Evolutionary conservation across 345 rosid genomes (phyloP).

Genomic region (Chamaenerion angustifolium): DNA sequence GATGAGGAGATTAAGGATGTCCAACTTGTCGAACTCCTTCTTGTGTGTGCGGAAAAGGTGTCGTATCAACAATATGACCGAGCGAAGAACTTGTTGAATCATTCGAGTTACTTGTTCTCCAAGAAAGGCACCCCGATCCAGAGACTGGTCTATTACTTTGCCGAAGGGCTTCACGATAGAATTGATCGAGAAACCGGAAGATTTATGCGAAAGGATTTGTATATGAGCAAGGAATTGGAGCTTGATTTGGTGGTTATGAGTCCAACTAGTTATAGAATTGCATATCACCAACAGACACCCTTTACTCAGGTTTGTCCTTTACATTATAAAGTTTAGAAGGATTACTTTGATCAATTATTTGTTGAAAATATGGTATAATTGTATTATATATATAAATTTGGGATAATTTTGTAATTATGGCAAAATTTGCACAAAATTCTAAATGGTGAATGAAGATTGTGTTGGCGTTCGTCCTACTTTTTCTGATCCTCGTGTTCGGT

Average conservation of each 20-base stretch:
- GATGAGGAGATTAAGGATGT: slow-evolving; percentile 23
- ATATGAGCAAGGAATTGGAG: slow-evolving; percentile 2
- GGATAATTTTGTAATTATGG: no score
- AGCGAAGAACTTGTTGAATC: slow-evolving; percentile 27
- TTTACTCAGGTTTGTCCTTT: slow-evolving; percentile 7
- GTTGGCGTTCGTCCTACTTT: no score
- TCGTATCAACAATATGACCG: slow-evolving; percentile 21
- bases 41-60: slow-evolving; percentile 33
- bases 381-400: no score
- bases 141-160: slow-evolving; percentile 26
- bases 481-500: no score
- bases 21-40: slow-evolving; percentile 26
- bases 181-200: slow-evolving; percentile 29
- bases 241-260: slow-evolving; percentile 10
- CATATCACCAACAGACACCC: slow-evolving; percentile 21
- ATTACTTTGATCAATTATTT: no score
- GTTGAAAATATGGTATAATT: no score
- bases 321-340: no score
- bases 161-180: slow-evolving; percentile 29
- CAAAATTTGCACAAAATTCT: no score
- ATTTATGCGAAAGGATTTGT: neutral
- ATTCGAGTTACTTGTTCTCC: slow-evolving; percentile 17
- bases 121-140: slow-evolving; percentile 28
- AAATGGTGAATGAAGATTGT: no score
- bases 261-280: slow-evolving; percentile 5